Conservation (phyloP, 306 rosid genomes). For the Trifolium pratense region DNA sequence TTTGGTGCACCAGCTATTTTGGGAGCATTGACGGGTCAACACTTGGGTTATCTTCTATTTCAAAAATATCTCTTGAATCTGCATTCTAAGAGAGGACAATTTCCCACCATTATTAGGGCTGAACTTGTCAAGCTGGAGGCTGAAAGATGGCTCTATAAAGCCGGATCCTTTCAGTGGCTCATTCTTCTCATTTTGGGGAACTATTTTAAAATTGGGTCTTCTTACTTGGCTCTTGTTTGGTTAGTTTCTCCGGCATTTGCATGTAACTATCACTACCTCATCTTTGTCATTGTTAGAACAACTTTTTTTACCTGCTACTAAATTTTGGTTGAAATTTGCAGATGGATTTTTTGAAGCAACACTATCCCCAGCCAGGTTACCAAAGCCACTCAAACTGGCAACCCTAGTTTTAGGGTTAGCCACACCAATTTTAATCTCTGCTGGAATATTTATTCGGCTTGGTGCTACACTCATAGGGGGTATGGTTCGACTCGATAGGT, state of each 20-base stretch:
- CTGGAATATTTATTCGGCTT: conserved; percentile 74
- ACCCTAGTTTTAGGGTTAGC: conserved; percentile 80
- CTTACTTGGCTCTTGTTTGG: conserved; percentile 96
- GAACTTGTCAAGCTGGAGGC: conserved; percentile 76
- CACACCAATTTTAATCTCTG: conserved; percentile 72
- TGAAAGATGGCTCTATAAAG: conserved; percentile 97
- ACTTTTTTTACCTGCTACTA: conserved; percentile 35
- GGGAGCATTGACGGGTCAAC: conserved; percentile 89
- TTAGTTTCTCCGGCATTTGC: conserved; percentile 91
- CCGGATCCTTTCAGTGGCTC: conserved; percentile 95
- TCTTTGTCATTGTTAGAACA: conserved; percentile 43
- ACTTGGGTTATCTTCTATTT: conserved; percentile 80
- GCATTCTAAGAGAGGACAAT: conserved; percentile 59
- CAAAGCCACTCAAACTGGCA: conserved; percentile 88
- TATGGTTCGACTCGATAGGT: conserved; percentile 91
- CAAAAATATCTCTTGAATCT: conserved; percentile 58
- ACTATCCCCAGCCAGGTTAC: conserved; percentile 73
- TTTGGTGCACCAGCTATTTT: conserved; percentile 91
- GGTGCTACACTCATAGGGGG: conserved; percentile 66
- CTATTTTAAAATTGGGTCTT: conserved; percentile 80
- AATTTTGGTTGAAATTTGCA: conserved; percentile 48
- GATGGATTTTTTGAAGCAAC: conserved; percentile 98
- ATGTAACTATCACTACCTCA: conserved; percentile 59
- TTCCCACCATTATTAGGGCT: conserved; percentile 56
- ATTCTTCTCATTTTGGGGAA: conserved; percentile 77